A percentile compares a stretch with the other conserved stretches of the same genome.
These are phyloP conservation scores for Kitagawia praeruptora DNA, from an alignment of 129 eudicot species.

Conservation along the genomic window DNA sequence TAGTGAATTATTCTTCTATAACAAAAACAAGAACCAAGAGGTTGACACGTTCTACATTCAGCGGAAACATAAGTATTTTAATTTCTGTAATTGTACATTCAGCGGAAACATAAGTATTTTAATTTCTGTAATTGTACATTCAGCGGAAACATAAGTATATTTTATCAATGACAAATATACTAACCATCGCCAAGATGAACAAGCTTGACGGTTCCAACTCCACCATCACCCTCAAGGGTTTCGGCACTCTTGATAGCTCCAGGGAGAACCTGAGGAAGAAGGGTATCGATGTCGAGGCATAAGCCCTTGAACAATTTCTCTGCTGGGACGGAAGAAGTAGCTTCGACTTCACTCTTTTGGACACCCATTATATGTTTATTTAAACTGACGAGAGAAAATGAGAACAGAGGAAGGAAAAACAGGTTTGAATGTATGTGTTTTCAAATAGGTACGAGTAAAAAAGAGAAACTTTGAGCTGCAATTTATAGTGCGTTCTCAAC, in stretches of 20 bases:
- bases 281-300: slow-evolving; percentile 1
- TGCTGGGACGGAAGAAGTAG: background rate
- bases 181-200: slow-evolving; percentile 10
- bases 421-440: no score
- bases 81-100: no score
- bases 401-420: background rate
- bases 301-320: background rate
- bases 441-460: background rate
- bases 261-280: slow-evolving; percentile 15
- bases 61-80: no score
- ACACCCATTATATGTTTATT: background rate
- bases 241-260: slow-evolving; percentile 10
- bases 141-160: no score
- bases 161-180: background rate
- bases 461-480: background rate
- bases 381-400: background rate
- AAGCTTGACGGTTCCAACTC: slow-evolving; percentile 16
- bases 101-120: no score
- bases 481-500: background rate
- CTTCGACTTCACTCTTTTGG: background rate
- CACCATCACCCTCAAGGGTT: slow-evolving; percentile 13
- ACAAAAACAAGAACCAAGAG: no score
- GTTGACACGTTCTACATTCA: no score
- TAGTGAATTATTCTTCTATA: no score
- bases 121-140: no score